Evolutionary conservation across 345 rosid genomes (phyloP).

Genomic region (Populus ilicifolia): DNA sequence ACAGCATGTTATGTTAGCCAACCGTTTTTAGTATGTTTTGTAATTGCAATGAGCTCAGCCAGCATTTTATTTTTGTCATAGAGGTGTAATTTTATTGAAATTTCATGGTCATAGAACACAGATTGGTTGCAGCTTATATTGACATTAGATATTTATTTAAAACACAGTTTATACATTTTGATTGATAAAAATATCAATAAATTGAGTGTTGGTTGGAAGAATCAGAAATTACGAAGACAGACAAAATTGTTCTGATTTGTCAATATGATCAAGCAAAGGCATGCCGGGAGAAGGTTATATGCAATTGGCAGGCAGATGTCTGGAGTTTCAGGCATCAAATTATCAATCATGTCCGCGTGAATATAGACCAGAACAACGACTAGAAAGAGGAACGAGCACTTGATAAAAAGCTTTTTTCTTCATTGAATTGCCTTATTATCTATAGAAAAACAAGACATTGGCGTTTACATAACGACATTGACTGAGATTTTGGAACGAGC

Average conservation of each 20-base stretch:
- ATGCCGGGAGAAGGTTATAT: not conserved
- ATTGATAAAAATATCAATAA: not conserved
- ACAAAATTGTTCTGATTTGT: not conserved
- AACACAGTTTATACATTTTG: not conserved
- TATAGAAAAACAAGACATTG: not conserved
- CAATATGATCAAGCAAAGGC: not conserved
- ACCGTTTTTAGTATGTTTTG: too few species aligned
- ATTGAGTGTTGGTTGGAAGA: not conserved
- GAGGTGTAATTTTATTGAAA: too few species aligned
- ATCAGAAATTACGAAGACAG: not conserved
- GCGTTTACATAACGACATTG: not conserved
- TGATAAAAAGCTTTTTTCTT: not conserved
- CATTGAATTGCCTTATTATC: not conserved
- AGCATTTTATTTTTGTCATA: too few species aligned
- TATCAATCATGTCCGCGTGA: not conserved
- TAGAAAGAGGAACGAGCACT: not conserved
- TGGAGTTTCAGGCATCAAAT: not conserved
- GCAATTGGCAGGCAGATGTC: not conserved
- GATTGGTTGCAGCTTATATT: too few species aligned
- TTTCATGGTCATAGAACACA: too few species aligned
- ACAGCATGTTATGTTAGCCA: too few species aligned
- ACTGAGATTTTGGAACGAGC: too few species aligned
- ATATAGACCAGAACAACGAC: not conserved
- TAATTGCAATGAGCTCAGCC: too few species aligned
- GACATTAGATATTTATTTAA: not conserved